These are phyloP conservation scores for Ophiostoma australiae DNA, from an alignment of 2,329 filamentous ascomycete genomes.

Conservation along the genomic window DNA sequence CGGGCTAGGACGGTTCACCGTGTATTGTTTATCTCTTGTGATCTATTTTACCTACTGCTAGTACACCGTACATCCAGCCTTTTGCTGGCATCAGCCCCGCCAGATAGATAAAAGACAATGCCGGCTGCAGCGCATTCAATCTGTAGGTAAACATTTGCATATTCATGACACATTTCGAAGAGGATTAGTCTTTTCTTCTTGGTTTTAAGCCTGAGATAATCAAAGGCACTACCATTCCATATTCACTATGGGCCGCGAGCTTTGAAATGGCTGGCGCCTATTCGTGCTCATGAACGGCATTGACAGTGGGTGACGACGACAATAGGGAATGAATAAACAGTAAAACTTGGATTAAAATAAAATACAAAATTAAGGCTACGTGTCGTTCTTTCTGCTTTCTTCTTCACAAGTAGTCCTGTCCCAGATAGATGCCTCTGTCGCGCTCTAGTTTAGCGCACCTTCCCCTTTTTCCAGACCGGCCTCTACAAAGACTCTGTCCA, in stretches of 20 bases:
- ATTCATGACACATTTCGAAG: neutral
- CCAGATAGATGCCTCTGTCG: too few relatives aligned
- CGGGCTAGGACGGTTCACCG: neutral
- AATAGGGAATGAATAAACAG: neutral
- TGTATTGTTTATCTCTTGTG: too few relatives aligned
- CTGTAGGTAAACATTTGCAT: neutral
- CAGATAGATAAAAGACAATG: too few relatives aligned
- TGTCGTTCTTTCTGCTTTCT: constrained; percentile 19
- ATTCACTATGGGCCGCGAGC: constrained; percentile 2
- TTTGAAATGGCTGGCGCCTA: neutral
- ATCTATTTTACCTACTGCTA: too few relatives aligned
- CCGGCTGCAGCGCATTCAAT: too few relatives aligned
- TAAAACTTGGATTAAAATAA: neutral
- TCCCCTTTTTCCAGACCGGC: neutral
- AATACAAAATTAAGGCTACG: constrained; percentile 11
- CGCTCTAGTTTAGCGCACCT: constrained; percentile 3
- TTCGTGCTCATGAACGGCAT: neutral
- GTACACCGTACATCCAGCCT: too few relatives aligned
- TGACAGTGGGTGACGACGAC: neutral
- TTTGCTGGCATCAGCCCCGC: too few relatives aligned
- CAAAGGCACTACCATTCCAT: neutral
- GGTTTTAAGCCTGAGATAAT: neutral
- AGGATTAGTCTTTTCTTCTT: neutral
- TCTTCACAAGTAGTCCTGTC: neutral
- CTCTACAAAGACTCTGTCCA: too few relatives aligned